phyloP scores from a whole-genome alignment of 225 moss, liverwort and hornwort genomes.

The Physcomitrium patens region DNA sequence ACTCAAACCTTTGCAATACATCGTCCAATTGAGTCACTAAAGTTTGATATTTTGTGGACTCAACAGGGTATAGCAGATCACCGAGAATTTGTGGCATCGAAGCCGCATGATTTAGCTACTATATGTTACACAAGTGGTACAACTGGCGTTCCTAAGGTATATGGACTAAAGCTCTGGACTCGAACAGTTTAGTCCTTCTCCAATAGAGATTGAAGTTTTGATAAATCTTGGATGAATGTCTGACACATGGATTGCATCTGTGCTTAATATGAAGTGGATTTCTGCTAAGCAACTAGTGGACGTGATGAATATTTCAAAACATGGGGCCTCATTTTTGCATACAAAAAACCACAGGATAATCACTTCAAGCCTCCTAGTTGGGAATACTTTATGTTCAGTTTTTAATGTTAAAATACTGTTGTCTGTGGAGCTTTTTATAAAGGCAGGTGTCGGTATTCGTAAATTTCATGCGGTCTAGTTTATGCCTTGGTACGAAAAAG shows the following conservation, averaged over 20 bases:
- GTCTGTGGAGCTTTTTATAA: slow-evolving; percentile 19
- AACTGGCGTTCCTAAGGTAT: slow-evolving; percentile 91
- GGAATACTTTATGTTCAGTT: not conserved
- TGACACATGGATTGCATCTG: slow-evolving; percentile 14
- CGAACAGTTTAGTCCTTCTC: slow-evolving; percentile 5
- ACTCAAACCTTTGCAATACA: not conserved
- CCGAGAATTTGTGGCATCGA: slow-evolving; percentile 71
- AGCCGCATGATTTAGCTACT: slow-evolving; percentile 80
- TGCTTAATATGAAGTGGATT: slow-evolving; percentile 14
- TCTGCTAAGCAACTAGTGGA: slow-evolving; percentile 2
- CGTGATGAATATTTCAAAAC: slow-evolving; percentile 13
- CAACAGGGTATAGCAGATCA: slow-evolving; percentile 71
- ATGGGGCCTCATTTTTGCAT: slow-evolving; percentile 6
- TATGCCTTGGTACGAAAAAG: slow-evolving; percentile 13
- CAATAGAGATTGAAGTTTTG: slow-evolving; percentile 1
- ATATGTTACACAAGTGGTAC: slow-evolving; percentile 98
- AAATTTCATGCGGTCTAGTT: slow-evolving; percentile 11
- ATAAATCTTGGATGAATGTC: not conserved
- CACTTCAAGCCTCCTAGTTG: slow-evolving; percentile 14
- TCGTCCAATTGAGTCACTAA: slow-evolving; percentile 18
- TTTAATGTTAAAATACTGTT: slow-evolving; percentile 7
- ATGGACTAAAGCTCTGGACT: slow-evolving; percentile 12
- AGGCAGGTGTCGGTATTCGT: slow-evolving; percentile 8
- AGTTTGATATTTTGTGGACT: slow-evolving; percentile 6
- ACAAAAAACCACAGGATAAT: not conserved